Evolutionary conservation across 2,329 filamentous ascomycete species (phyloP).

Genomic region (Neodidymelliopsis sp.): DNA sequence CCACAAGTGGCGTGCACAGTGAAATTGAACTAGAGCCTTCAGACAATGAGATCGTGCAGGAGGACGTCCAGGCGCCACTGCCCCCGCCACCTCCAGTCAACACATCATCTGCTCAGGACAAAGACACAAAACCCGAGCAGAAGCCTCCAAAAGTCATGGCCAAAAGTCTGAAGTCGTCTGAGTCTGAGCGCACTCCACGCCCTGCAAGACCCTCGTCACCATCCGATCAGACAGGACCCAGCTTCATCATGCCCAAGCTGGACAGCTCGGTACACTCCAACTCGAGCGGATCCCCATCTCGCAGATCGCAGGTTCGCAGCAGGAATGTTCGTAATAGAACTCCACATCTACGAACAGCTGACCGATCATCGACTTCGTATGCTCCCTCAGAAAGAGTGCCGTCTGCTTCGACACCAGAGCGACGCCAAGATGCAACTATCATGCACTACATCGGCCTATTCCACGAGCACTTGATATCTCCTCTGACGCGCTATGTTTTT

Average conservation of each 20-base stretch:
- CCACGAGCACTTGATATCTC: conserved; percentile 44
- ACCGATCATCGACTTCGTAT: conserved; percentile 9
- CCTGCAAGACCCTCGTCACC: conserved; percentile 23
- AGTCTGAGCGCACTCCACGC: conserved; percentile 10
- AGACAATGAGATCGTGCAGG: conserved; percentile 27
- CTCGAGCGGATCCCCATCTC: conserved; percentile 31
- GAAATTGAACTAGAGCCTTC: conserved; percentile 36
- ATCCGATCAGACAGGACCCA: conserved; percentile 43
- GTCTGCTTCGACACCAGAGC: neutral
- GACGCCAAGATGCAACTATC: conserved; percentile 24
- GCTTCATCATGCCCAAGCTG: conserved; percentile 55
- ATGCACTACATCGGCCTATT: conserved; percentile 37
- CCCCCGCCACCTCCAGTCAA: conserved; percentile 16
- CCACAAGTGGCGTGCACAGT: conserved; percentile 34
- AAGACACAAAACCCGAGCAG: too few species aligned
- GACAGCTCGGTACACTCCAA: conserved; percentile 29
- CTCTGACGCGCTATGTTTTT: conserved; percentile 58
- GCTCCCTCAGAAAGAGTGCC: neutral
- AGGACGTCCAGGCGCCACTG: conserved; percentile 20
- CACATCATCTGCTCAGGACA: conserved; percentile 18
- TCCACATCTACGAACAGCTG: conserved; percentile 11
- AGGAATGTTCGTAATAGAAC: conserved; percentile 18
- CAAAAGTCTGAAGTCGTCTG: conserved; percentile 17
- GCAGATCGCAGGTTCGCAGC: conserved; percentile 30
- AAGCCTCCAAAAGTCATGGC: conserved; percentile 7